Evolutionary conservation across 2,329 filamentous ascomycete genomes (phyloP).

Genomic region (Intubia oerlemansii): DNA sequence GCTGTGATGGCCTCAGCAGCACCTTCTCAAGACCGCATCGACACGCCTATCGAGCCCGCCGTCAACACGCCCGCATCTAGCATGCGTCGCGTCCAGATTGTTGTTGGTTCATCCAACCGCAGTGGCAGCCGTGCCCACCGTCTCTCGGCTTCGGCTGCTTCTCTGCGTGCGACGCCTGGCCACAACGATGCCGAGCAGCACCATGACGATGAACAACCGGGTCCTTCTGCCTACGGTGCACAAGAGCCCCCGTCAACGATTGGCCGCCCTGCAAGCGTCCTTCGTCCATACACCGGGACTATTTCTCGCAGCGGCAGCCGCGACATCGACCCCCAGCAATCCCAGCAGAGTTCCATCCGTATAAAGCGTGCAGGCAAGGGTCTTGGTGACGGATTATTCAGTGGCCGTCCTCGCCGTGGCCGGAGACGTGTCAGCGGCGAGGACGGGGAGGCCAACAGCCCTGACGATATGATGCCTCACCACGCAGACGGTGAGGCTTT

Average conservation of each 20-base stretch:
- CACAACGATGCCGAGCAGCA: conserved; percentile 25
- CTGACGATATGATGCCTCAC: conserved; percentile 10
- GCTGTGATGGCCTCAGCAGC: conserved; percentile 1
- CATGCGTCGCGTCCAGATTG: conserved; percentile 32
- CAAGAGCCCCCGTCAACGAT: conserved; percentile 29
- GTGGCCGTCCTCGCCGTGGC: conserved; percentile 58
- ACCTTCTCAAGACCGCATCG: neutral
- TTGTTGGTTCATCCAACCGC: conserved; percentile 24
- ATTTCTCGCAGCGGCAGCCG: conserved; percentile 5
- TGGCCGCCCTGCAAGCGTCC: conserved; percentile 23
- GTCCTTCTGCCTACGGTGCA: too few relatives aligned
- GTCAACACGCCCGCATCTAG: conserved; percentile 32
- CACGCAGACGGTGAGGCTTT: conserved; percentile 17
- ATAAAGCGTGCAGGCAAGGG: conserved; percentile 58
- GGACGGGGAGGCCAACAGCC: conserved; percentile 22
- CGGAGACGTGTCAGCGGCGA: conserved; percentile 46
- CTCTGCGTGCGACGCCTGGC: conserved; percentile 11
- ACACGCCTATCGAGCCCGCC: conserved; percentile 1
- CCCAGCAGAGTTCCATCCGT: conserved; percentile 51
- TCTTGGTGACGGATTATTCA: conserved; percentile 52
- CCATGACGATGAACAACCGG: conserved; percentile 11
- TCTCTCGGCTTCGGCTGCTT: conserved; percentile 17
- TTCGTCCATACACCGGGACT: conserved; percentile 19
- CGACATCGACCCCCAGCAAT: conserved; percentile 29
- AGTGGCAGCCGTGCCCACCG: conserved; percentile 8